Base-by-base conservation (phyloP, 345 rosid genomes). In the Acer negundo region DNA sequence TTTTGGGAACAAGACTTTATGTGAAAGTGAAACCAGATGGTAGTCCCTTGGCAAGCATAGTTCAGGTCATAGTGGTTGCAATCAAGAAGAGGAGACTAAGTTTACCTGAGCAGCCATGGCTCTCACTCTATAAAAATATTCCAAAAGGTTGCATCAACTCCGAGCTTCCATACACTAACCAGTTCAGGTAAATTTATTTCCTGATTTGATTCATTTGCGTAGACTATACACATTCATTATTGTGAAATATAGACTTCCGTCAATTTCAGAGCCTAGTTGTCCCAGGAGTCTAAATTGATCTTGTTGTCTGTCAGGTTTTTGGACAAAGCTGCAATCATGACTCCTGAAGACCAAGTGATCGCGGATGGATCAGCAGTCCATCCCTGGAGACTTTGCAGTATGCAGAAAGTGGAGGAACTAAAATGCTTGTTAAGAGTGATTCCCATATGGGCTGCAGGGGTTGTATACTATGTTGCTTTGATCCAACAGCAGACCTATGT, bases 381-480 rank as follows among this genome's bases (percentile, higher is more conserved):
- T 73, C 89, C 89, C 19, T 86, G 90, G 91, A 76, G 70, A 55
- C 86, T 90, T 0, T 75, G 87, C 78, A 85, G 86, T 53, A 19
- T 85, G 53, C 93, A 90, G 53, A 80, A 86, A 38, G 84, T 88
- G 47, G 93, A 90, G 77, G 93, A 88, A 67, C 77, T 85, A 20
- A 88, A 86, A 75, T 83, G 89, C 49, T 10, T 88, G 38, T 40
- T 81, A 19, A 77, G 87, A 69, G 78, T 85, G 22, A n/a, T 84
- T 62, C 90, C 90, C 0, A 62, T 84, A 63, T 82, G 87, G 84
- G 64, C 69, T 0, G 23, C 90, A 12, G 78, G 62, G 0, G 15
- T 84, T 19, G 55, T 85, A 2, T 78, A 64, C 72, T 53, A 16
- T 26, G 47, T 84, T 7, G 78, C 88, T 42, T 7, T 67, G 13